Conservation (phyloP, 176 grass and related monocot genomes). For the Hyparrhenia diplandra region DNA sequence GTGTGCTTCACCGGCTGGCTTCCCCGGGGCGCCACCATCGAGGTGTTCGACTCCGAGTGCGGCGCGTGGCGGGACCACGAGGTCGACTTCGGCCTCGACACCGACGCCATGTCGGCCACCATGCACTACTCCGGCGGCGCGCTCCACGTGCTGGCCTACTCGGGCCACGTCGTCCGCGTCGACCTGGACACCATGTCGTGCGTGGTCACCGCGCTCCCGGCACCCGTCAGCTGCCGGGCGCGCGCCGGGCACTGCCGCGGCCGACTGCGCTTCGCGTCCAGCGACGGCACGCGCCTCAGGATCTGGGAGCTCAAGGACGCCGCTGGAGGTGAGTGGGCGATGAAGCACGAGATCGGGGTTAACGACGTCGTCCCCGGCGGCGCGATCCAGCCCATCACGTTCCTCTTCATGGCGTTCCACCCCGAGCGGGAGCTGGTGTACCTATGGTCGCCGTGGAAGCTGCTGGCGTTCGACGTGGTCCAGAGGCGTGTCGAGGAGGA, state of each 20-base stretch:
- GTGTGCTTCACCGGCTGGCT: conserved; percentile 65
- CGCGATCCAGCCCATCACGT: conserved; percentile 3
- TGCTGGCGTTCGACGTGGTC: conserved; percentile 57
- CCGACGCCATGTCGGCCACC: conserved; percentile 76
- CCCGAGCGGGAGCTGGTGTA: conserved; percentile 78
- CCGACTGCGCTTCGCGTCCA: conserved; percentile 50
- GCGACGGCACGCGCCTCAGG: conserved; percentile 45
- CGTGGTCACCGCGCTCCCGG: conserved; percentile 57
- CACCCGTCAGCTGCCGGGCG: conserved; percentile 49
- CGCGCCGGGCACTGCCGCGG: conserved; percentile 62
- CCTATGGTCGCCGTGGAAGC: conserved; percentile 59
- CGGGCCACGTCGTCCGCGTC: conserved; percentile 56
- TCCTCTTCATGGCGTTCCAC: conserved; percentile 75
- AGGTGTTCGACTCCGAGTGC: conserved; percentile 62
- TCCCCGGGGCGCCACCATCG: conserved; percentile 46
- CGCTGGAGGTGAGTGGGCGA: conserved; percentile 13
- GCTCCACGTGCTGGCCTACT: conserved; percentile 72
- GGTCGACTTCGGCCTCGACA: conserved; percentile 57
- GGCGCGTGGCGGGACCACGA: conserved; percentile 44
- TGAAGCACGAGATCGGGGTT: conserved; percentile 56
- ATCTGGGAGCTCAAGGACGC: conserved; percentile 58
- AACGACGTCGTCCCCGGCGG: conserved; percentile 27
- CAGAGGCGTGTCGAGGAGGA: conserved; percentile 39
- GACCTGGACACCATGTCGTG: conserved; percentile 46
- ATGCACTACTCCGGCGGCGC: conserved; percentile 62